Base-by-base conservation (phyloP, 2,329 filamentous ascomycete species). In the Trichoderma sp. region DNA sequence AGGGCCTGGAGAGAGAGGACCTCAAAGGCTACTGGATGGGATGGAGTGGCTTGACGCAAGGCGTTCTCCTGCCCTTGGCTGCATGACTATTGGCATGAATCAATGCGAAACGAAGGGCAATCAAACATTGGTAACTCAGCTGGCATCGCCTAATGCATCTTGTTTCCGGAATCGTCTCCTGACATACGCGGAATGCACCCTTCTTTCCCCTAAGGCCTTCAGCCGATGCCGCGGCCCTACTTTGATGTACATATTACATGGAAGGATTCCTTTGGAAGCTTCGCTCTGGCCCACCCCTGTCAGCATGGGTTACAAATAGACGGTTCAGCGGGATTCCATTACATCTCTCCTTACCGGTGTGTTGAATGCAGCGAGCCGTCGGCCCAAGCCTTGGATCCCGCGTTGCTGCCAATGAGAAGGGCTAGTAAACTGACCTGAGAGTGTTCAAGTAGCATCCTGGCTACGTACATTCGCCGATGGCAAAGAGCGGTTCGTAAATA, bases 291-390 rank as follows among this genome's bases (percentile, higher is more conserved):
- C 14, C 60, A 14, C 12, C n/a, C 60, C 39, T 60, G 36, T 39
- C 18, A 9, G 8, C 26, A 14, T 58, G 26, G 15, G 30, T 39
- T 28, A 36, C 57, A 39, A 51, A 36, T 51, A 11, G 28, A 39
- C 30, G n/a, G 39, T 53, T 51, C 56, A 51, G 39, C 26, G 36
- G 30, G 69, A 70, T 71, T 70, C 74, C 73, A 74, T 76, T 76
- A 72, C 74, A 71, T 68, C 61, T 64, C 74, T 75, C 73, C 53
- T 70, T 75, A 72, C 76, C 75, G 75, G 78, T 74, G 75, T 76
- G 75, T 76, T 32, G 60, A 70, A 76, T 78, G 78, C 77, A 78
- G 74, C 76, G 69, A 77, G 71, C 78, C 78, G 78, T 78, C 34
- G 75, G 75, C 74, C 77, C 76, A 78, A 76, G 74, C 72, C 73